These are phyloP conservation scores for Cercospora sojina DNA, from an alignment of 2,329 filamentous ascomycete species.

Conservation along the genomic window DNA sequence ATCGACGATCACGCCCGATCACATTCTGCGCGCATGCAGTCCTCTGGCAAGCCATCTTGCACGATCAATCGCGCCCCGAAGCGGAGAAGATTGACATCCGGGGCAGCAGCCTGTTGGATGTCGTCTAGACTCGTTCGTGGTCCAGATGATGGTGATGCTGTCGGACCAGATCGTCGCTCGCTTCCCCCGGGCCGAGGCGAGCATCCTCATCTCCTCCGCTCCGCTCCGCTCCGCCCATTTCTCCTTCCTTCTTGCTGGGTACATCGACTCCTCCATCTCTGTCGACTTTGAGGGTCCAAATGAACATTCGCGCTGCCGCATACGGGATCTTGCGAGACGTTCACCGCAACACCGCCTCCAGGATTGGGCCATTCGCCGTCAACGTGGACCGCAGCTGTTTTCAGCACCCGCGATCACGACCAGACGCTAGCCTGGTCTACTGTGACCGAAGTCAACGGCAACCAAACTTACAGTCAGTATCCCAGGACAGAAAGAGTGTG, in stretches of 20 bases:
- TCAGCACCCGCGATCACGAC: background rate
- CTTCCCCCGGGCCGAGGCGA: background rate
- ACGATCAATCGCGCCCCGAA: background rate
- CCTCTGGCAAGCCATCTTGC: background rate
- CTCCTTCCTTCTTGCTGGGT: background rate
- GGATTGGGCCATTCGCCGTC: background rate
- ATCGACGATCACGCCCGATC: background rate
- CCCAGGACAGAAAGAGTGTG: background rate
- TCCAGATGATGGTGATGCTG: background rate
- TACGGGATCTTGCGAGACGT: background rate
- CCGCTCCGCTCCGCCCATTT: no score
- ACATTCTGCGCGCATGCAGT: background rate
- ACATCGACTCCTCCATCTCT: background rate
- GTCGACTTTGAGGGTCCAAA: background rate
- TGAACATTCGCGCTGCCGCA: background rate
- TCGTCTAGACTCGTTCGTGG: no score
- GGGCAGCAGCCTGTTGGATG: background rate
- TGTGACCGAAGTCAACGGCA: background rate
- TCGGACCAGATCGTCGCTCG: background rate
- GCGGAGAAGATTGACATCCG: background rate
- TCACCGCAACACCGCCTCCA: background rate
- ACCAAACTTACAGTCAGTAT: background rate
- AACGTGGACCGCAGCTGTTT: background rate
- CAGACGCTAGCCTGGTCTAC: background rate
- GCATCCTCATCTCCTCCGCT: background rate